Base-by-base conservation (phyloP, 148 eudicot genomes). In the Rhododendron molle region DNA sequence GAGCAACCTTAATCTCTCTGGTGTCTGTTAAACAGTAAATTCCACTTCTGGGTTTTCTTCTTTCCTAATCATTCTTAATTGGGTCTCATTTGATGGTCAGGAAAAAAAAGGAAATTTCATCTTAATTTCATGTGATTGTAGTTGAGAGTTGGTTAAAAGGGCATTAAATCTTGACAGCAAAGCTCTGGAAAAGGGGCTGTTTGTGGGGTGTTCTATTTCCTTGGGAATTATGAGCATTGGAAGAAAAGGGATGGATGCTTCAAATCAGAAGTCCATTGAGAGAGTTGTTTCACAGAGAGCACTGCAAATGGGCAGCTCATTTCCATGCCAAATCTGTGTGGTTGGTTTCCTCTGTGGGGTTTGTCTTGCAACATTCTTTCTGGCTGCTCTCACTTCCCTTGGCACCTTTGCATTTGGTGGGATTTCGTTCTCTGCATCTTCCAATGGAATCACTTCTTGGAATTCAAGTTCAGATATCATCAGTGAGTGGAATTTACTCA, bases 271-370 rank as follows among this genome's bases (percentile, higher is more conserved):
- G 88, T 88, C 92, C 73, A 87, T 95, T 15, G 98, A 97, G 50
- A 94, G 96, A 85, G 91, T 93, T 7, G 88, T 97, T 15, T 97
- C 98, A 38, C 96, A 93, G 83, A 97, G 87, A 81, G 99, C 98
- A 50, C 52, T 92, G 56, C 93, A 91, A 79, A 91, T 97, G 92
- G 91, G 98, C 60, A 94, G 87, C 54, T 97, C 98, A 86, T 97
- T 92, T 85, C 92, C 98, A 72, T 97, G 99, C 83, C 95, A 94
- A 88, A 87, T 97, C 32, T 97, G 99, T 93, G 99, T 93, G 18
- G 88, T 93, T 77, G 99, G 98, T 4, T 97, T 97, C 47, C 92
- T 97, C 1, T 88, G 88, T 92, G 99, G 98, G 54, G 92, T 97
- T 54, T 96, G 99, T 85, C 88, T 97, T 7, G 91, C 98, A 49